These are phyloP conservation scores for Coniophora puteana DNA, from an alignment of 1,284 basidiomycete species.

Conservation along the genomic window DNA sequence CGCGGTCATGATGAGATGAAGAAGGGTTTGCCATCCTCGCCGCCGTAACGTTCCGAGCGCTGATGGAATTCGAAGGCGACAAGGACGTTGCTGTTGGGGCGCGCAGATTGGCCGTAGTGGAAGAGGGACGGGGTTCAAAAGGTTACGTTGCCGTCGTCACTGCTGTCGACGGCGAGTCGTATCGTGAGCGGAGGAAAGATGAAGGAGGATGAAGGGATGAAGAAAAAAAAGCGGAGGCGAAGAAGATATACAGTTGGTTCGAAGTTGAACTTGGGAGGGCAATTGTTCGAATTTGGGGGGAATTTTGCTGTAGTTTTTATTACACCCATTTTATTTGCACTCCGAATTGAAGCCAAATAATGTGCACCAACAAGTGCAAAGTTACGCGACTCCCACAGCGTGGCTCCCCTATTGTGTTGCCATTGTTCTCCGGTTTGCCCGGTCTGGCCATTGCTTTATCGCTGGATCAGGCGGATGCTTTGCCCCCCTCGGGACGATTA, in stretches of 20 bases:
- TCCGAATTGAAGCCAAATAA: constrained; percentile 26
- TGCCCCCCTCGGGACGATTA: too few relatives aligned
- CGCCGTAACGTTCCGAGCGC: constrained; percentile 29
- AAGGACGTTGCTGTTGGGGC: constrained; percentile 60
- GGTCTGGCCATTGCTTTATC: neutral
- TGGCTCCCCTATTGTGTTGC: too few relatives aligned
- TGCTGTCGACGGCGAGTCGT: constrained; percentile 14
- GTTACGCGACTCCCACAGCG: too few relatives aligned
- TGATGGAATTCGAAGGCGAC: constrained; percentile 71
- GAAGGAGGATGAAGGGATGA: constrained; percentile 6
- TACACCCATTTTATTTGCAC: constrained; percentile 23
- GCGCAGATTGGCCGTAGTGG: constrained; percentile 65
- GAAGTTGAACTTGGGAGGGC: constrained; percentile 27
- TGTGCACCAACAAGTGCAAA: constrained; percentile 15
- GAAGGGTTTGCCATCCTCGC: constrained; percentile 84
- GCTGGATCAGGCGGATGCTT: too few relatives aligned
- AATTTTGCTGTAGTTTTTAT: too few relatives aligned
- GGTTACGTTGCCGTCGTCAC: constrained; percentile 11
- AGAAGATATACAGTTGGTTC: constrained; percentile 23
- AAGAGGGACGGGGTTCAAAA: constrained; percentile 16
- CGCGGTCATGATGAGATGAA: constrained; percentile 70
- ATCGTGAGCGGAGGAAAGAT: constrained; percentile 6
- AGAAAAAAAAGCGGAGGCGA: constrained; percentile 8
- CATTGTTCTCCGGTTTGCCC: neutral
- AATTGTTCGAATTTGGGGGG: constrained; percentile 28